Base-by-base conservation (phyloP, 2,329 filamentous ascomycete genomes). In the Aureobasidium vineae region DNA sequence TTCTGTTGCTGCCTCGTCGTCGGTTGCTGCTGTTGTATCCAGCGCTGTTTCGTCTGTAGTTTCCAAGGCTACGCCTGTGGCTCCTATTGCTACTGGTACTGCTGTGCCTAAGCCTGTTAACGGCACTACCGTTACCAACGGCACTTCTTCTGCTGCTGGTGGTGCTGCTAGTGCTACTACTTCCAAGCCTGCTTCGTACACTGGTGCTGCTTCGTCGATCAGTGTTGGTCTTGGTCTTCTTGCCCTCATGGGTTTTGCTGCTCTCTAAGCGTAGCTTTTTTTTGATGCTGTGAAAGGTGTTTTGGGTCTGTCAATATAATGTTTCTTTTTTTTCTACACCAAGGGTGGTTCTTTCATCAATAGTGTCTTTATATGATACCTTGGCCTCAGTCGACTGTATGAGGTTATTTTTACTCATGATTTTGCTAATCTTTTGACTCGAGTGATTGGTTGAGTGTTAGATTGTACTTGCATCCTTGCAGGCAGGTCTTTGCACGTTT, bases 161-260 rank as follows among this genome's bases (percentile, higher is more conserved):
- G 33, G 26, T 11, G 33, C 33, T 36, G 33, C 33, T 10, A 36
- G 33, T 10, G 36, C 33, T 19, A 19, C 36, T 28, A 41, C 53
- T 26, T n/a, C 11, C 7, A 56, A 7, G 33, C 53, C 53, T 56
- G 53, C 36, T 26, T 19, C 53, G 4, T 56, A 56, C 53, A 56
- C 53, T 41, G 53, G 53, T 28, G 33, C 53, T n/a, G 53, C 53
- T 26, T 26, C 53, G 4, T 16, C 53, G 2, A 23, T 41, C 36
- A 26, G 31, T 10, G 53, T 28, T 41, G 53, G 53, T 28, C 33
- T 56, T 26, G 53, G 53, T 36, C 21, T 56, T 5, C 53, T 56
- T 41, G 53, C 53, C 21, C 13, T 56, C 15, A 41, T 56, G 53
- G 53, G 53, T n/a, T 41, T 56, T 7, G 53, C 36, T 56, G 53